These are phyloP conservation scores for Macrophomina pseudophaseolina DNA, from an alignment of 2,329 filamentous ascomycete species.

Conservation along the genomic window DNA sequence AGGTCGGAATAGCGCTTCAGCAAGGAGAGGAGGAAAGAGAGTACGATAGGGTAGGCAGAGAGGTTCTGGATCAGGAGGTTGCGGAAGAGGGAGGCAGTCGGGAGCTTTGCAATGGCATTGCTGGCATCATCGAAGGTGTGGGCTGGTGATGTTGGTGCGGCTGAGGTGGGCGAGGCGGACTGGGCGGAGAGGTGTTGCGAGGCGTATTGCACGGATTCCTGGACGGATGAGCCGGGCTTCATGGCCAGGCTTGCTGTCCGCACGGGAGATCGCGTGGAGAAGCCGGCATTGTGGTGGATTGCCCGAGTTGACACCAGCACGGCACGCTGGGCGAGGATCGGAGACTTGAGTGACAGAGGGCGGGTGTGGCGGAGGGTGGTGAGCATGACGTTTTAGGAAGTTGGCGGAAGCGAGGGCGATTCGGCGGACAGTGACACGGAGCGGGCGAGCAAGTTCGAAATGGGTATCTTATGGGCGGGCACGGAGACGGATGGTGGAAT, in stretches of 20 bases:
- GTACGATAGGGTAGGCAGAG: constrained; percentile 17
- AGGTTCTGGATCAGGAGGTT: constrained; percentile 25
- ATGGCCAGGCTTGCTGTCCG: constrained; percentile 6
- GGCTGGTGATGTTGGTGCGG: constrained; percentile 2
- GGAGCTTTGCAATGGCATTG: constrained; percentile 18
- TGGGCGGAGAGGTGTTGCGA: constrained; percentile 4
- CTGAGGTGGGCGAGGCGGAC: constrained; percentile 2
- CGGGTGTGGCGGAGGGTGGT: constrained; percentile 22
- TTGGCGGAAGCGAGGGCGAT: background rate
- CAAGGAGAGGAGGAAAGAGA: constrained; percentile 25
- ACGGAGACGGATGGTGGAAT: background rate
- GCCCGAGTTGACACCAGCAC: constrained; percentile 2
- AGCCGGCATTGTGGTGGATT: constrained; percentile 17
- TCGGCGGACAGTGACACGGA: background rate
- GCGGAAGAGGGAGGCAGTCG: constrained; percentile 25
- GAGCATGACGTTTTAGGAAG: constrained; percentile 25
- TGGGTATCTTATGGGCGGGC: background rate
- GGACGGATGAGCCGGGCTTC: constrained; percentile 19
- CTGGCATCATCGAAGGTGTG: constrained; percentile 2
- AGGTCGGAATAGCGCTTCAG: constrained; percentile 23
- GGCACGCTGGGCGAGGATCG: constrained; percentile 13
- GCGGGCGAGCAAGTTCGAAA: background rate
- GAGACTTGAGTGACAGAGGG: constrained; percentile 8
- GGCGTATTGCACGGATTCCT: constrained; percentile 12
- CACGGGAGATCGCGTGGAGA: constrained; percentile 4